Evolutionary conservation across 2,329 filamentous ascomycete species (phyloP).

Genomic region (Venturiaceae sp.): DNA sequence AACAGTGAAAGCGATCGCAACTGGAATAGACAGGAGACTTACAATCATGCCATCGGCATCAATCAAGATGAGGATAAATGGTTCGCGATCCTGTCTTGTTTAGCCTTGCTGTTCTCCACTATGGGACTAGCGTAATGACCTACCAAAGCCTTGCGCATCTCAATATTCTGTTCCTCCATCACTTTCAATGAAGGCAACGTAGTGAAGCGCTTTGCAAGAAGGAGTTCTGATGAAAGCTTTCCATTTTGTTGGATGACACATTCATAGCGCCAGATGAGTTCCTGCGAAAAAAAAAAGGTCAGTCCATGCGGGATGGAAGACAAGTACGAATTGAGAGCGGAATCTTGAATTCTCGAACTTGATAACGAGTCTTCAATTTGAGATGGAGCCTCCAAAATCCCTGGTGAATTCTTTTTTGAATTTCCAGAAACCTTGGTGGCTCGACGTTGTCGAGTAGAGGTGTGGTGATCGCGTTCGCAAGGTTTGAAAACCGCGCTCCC

Average conservation of each 20-base stretch:
- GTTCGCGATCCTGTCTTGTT: constrained; percentile 27
- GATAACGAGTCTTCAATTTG: no score
- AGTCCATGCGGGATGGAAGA: background rate
- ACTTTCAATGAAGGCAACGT: background rate
- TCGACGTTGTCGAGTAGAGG: no score
- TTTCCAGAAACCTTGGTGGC: no score
- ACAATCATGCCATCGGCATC: constrained; percentile 45
- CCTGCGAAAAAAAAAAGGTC: constrained; percentile 17
- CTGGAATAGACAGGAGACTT: background rate
- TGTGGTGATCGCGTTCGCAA: no score
- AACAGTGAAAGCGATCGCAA: no score
- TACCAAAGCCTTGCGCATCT: constrained; percentile 24
- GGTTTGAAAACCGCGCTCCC: no score
- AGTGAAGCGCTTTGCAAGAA: constrained; percentile 16
- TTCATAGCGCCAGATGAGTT: constrained; percentile 30
- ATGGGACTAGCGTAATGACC: background rate
- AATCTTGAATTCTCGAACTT: no score
- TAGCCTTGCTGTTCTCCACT: background rate
- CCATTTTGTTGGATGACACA: constrained; percentile 22
- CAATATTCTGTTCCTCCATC: background rate
- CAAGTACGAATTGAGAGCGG: no score
- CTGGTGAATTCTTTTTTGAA: no score
- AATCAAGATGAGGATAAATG: constrained; percentile 44
- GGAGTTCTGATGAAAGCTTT: constrained; percentile 16
- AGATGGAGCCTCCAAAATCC: no score